Evolutionary conservation across 768 basidiomycete species (phyloP).

Genomic region (Tulasnella sp.): DNA sequence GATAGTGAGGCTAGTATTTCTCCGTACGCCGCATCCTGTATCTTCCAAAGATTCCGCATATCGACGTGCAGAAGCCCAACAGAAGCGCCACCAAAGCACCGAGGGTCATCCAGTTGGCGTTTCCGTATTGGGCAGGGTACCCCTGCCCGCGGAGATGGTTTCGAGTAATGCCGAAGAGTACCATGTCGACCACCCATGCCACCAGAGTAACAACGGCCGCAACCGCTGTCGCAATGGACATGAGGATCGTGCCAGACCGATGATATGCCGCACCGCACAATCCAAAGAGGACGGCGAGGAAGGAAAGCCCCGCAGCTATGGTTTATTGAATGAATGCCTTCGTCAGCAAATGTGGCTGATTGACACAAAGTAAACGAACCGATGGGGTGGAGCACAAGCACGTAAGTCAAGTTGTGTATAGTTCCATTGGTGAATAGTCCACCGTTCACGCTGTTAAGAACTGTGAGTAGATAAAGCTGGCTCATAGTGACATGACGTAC

Average conservation of each 20-base stretch:
- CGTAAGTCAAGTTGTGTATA: conserved; percentile 57
- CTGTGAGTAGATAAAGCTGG: not conserved
- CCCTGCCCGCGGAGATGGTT: conserved; percentile 37
- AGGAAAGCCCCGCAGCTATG: conserved; percentile 50
- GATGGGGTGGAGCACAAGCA: conserved; percentile 70
- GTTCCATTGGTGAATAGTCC: conserved; percentile 35
- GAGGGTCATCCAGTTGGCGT: conserved; percentile 72
- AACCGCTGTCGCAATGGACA: conserved; percentile 55
- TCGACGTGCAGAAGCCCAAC: conserved; percentile 51
- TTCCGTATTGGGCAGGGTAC: conserved; percentile 46
- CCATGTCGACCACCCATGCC: conserved; percentile 67
- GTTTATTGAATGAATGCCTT: too few relatives aligned
- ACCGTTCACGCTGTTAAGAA: not conserved
- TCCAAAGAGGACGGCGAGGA: conserved; percentile 53
- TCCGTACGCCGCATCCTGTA: conserved; percentile 28
- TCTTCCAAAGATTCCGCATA: conserved; percentile 54
- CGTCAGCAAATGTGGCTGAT: conserved; percentile 19
- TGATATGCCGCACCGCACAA: conserved; percentile 51
- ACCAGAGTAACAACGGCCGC: conserved; percentile 56
- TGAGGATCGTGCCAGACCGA: conserved; percentile 61
- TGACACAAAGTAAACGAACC: conserved; percentile 31
- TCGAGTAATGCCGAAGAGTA: conserved; percentile 60
- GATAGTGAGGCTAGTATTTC: too few relatives aligned
- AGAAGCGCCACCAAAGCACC: conserved; percentile 57
- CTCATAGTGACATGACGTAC: not conserved